Conservation (phyloP, 2,329 filamentous ascomycete species). For the Thielaviopsis punctulata region DNA sequence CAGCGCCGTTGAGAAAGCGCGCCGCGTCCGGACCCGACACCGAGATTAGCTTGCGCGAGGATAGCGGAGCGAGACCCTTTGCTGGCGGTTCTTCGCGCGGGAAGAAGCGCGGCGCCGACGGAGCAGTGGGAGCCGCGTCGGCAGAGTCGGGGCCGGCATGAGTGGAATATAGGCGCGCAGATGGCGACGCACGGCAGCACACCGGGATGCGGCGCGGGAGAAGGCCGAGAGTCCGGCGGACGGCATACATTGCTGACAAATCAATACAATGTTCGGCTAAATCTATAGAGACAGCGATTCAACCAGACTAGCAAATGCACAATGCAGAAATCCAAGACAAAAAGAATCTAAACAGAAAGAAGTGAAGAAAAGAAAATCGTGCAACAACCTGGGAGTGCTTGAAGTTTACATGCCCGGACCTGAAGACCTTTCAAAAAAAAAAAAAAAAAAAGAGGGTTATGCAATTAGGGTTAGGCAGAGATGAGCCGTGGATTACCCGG, state of each 20-base stretch:
- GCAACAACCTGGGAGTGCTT: too few relatives aligned
- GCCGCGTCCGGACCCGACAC: constrained; percentile 64
- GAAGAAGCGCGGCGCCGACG: constrained; percentile 14
- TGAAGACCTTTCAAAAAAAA: too few relatives aligned
- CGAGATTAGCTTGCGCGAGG: constrained; percentile 63
- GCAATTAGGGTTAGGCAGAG: too few relatives aligned
- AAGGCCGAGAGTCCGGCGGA: neutral
- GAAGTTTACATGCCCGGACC: too few relatives aligned
- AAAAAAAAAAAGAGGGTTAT: too few relatives aligned
- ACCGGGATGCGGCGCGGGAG: neutral
- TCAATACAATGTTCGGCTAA: too few relatives aligned
- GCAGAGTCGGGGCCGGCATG: constrained; percentile 10
- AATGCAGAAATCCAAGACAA: too few relatives aligned
- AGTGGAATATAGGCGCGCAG: neutral
- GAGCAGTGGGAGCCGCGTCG: constrained; percentile 16
- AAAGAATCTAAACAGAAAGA: too few relatives aligned
- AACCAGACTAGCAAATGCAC: too few relatives aligned
- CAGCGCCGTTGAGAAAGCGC: constrained; percentile 74
- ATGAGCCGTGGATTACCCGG: too few relatives aligned
- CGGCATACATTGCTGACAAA: neutral
- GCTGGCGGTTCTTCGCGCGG: constrained; percentile 20
- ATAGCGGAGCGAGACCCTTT: constrained; percentile 37
- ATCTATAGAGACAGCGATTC: too few relatives aligned
- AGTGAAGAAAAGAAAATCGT: too few relatives aligned
- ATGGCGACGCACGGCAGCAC: neutral